phyloP scores from a whole-genome alignment of 306 rosid species.

The Cicer bijugum region DNA sequence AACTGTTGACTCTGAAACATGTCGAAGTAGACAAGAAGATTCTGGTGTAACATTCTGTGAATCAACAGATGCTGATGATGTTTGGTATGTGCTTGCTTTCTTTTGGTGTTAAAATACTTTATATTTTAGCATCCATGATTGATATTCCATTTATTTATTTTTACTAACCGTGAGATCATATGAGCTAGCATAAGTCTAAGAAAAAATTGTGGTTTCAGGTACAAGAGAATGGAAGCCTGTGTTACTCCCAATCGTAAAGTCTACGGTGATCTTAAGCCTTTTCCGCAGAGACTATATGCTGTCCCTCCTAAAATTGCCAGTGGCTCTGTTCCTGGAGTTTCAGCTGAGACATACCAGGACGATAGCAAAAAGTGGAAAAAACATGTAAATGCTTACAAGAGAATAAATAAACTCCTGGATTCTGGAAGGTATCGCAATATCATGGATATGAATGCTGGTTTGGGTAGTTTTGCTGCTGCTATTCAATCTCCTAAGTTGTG shows the following conservation, averaged over 20 bases:
- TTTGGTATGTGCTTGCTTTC: conserved; percentile 61
- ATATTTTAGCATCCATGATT: conserved; percentile 24
- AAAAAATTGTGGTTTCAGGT: conserved; percentile 57
- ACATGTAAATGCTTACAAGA: conserved; percentile 84
- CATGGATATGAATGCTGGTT: conserved; percentile 95
- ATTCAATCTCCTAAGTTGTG: conserved; percentile 77
- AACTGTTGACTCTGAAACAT: conserved; percentile 68
- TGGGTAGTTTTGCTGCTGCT: conserved; percentile 94
- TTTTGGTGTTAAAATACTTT: conserved; percentile 1
- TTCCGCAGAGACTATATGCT: conserved; percentile 77
- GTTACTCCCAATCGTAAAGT: conserved; percentile 66
- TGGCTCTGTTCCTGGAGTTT: conserved; percentile 82
- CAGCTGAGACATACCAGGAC: conserved; percentile 62
- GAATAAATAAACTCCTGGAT: conserved; percentile 66
- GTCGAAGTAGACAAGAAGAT: conserved; percentile 68
- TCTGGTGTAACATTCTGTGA: conserved; percentile 66
- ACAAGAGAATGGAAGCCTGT: conserved; percentile 87
- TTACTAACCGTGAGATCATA: conserved; percentile 1
- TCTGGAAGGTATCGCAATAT: conserved; percentile 96
- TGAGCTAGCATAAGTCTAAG: not conserved
- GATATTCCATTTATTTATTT: conserved; percentile 30
- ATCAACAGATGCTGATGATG: conserved; percentile 62
- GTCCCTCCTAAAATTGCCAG: conserved; percentile 83
- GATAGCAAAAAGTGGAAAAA: conserved; percentile 81
- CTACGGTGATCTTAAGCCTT: conserved; percentile 64